Base-by-base conservation (phyloP, 2,329 filamentous ascomycete species). In the Colletotrichum higginsianum region DNA sequence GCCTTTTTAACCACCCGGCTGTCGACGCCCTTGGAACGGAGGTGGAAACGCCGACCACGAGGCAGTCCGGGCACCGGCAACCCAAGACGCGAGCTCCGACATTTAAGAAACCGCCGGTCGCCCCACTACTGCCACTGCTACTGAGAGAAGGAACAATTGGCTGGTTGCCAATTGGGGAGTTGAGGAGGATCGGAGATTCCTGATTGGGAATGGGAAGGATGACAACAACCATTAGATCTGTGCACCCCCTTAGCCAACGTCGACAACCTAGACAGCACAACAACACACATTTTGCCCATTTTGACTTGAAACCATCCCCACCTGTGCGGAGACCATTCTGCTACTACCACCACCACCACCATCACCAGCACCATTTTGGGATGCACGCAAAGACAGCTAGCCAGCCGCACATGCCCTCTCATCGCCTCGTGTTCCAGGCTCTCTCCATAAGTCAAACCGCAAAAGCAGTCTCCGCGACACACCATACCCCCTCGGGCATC, bases 21-120 rank as follows among this genome's bases (percentile, higher is more conserved):
- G 13, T 9, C 52, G 5, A 13, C 30, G 62, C 30, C 35, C 30
- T 42, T 35, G 40, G 30, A 6, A 13, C 42, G 67, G 55, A 15
- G 42, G 21, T n/a, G 44, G 9, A 23, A 23, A 52, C 30, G 53
- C 68, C 65, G 65, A 68, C 58, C 46, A 60, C 58, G 57, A 57
- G 42, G 46, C 26, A 52, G 38, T 52, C 49, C 42, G 53, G 40
- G 60, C 64, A 35, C 55, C 49, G 64, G 57, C 16, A n/a, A 11
- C 44, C 44, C 57, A 67, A 67, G 50, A 61, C 64, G 64, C 68
- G 68, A 71, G 68, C 42, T 57, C 68, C 68, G 68, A 71, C 68
- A 53, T 47, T 57, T 50, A 2, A 16, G 26, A 26, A 30, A 15
- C 11, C 3, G 13, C 18, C 5, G 47, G 8, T 1, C 26, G 50